Base-by-base conservation (phyloP, 192 early-diverging fungal species). In the Dimargaris xerosporica region DNA sequence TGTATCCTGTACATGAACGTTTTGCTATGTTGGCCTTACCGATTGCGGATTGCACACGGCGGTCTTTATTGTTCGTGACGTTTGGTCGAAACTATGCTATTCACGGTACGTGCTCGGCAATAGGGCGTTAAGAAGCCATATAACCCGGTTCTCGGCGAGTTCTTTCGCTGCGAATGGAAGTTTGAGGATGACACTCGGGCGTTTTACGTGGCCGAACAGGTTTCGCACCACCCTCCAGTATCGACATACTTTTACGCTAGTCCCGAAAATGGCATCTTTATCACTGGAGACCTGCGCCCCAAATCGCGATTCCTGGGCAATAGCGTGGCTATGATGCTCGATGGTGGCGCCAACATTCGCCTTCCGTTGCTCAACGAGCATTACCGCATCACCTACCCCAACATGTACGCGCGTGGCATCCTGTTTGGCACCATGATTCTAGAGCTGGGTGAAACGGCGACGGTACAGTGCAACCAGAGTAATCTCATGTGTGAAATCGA, bases 151-250 rank as follows among this genome's bases (percentile, higher is more conserved):
- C 78, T 98, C 34, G 92, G 93, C 50, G 94, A 98, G 70, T 76
- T 86, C 21, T 95, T 95, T 75, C 83, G 84, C n/a, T 91, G 89
- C 53, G 71, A 80, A 62, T 94, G 82, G 78, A 74, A 77, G 61
- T 90, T 86, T 60, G 52, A 67, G 16, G 83, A 91, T 69, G 70
- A 69, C 6, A 82, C 88, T 39, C 75, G 82, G 50, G 85, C 89
- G 25, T 85, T 77, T 65, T 93, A 87, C 67, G 67, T 95, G 11
- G 80, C 89, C 19, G 94, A 98, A 73, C 94, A 98, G 71, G 86
- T 93, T 12, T 88, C 88, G 42, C 94, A 98, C 73, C 91, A 95
- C 67, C 94, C 94, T 52, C 91, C 94, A 2, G 83, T 94, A 51
- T 91, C 89, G 0, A 83, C 87, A 29, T 89, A 82, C 67, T 89